Percentiles rank a stretch among this genome's conserved stretches.
Evolutionary conservation across 352 stramenopile species (phyloP).

Genomic region (Globisporangium yorkense): DNA sequence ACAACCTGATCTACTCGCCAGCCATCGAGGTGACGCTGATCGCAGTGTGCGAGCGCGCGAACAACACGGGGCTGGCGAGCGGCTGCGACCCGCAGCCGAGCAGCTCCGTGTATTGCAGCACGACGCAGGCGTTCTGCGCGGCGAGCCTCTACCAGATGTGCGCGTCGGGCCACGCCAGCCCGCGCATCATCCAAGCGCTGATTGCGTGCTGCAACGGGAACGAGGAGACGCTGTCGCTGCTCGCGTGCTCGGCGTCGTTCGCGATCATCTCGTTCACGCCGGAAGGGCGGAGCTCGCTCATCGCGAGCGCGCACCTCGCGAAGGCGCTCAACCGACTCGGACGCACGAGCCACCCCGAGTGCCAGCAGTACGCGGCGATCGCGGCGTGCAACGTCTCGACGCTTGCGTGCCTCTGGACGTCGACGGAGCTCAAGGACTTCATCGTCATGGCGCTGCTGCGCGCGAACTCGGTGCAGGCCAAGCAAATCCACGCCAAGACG

Average conservation of each 20-base stretch:
- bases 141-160: slow-evolving; percentile 75
- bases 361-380: slow-evolving; percentile 74
- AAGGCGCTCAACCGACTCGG: slow-evolving; percentile 67
- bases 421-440: slow-evolving; percentile 73
- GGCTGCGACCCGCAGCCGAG: neutral
- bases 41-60: slow-evolving; percentile 32
- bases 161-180: slow-evolving; percentile 38
- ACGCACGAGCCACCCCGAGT: slow-evolving; percentile 65
- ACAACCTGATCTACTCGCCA: slow-evolving; percentile 35
- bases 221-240: slow-evolving; percentile 58
- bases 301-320: slow-evolving; percentile 38
- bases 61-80: slow-evolving; percentile 8
- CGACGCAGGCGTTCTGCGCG: slow-evolving; percentile 64
- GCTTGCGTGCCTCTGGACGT: slow-evolving; percentile 63
- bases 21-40: slow-evolving; percentile 44
- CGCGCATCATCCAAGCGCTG: slow-evolving; percentile 50
- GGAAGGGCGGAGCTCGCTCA: slow-evolving; percentile 50
- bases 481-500: slow-evolving; percentile 80
- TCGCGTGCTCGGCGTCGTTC: slow-evolving; percentile 72
- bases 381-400: slow-evolving; percentile 75
- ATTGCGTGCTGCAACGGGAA: slow-evolving; percentile 67
- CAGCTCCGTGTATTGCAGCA: slow-evolving; percentile 7
- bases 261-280: slow-evolving; percentile 72
- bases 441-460: slow-evolving; percentile 72
- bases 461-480: slow-evolving; percentile 72